A percentile compares a stretch with the other conserved stretches of the same genome.
Conservation (phyloP, 2,329 filamentous ascomycete genomes). For the Aspergillus neoniger region DNA sequence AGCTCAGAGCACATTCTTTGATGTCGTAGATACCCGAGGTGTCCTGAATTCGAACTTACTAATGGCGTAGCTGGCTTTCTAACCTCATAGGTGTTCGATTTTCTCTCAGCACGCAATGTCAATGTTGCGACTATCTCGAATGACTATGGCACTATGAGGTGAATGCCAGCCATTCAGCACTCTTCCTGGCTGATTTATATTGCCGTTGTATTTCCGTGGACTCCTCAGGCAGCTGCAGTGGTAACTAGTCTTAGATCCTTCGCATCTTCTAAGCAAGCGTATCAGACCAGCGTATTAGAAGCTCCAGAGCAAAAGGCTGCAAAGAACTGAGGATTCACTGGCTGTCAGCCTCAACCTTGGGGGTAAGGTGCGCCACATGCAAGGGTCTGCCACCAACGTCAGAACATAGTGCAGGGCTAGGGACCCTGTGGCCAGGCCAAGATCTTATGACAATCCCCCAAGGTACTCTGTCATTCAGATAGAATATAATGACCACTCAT, state of each 20-base stretch:
- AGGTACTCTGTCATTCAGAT: background rate
- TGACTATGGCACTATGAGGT: too few species aligned
- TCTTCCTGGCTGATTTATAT: too few species aligned
- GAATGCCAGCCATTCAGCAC: too few species aligned
- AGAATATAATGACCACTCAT: background rate
- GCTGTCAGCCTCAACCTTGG: background rate
- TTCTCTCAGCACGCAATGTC: too few species aligned
- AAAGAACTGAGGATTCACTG: background rate
- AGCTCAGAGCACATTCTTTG: too few species aligned
- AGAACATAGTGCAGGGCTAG: background rate
- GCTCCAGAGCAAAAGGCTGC: background rate
- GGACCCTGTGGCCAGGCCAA: background rate
- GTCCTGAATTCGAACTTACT: too few species aligned
- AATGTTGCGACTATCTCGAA: too few species aligned
- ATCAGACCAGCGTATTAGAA: background rate
- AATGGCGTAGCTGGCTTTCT: too few species aligned
- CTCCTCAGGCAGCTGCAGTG: background rate
- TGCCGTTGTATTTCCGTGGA: too few species aligned
- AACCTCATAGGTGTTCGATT: too few species aligned
- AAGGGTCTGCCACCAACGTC: background rate
- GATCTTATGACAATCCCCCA: background rate
- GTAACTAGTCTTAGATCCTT: background rate
- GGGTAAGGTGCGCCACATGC: background rate
- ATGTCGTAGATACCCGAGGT: too few species aligned
- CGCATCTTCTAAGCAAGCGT: background rate